Evolutionary conservation across 1,284 basidiomycete genomes (phyloP).

Genomic region (Moesziomyces globuligerus): DNA sequence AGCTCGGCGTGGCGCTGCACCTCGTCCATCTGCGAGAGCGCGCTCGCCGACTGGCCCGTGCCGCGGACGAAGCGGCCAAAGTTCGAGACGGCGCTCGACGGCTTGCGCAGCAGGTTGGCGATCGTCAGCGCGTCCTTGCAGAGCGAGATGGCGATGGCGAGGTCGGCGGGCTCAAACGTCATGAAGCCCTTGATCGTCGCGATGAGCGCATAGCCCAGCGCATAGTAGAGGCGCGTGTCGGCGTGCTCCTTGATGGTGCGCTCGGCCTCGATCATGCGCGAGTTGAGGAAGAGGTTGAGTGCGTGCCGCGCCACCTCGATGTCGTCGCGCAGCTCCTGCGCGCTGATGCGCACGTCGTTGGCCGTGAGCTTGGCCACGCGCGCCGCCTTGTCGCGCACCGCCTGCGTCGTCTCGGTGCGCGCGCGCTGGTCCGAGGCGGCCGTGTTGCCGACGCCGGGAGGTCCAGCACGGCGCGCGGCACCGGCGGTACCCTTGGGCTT

Average conservation of each 20-base stretch:
- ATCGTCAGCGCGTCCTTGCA: constrained; percentile 63
- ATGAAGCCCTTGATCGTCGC: constrained; percentile 67
- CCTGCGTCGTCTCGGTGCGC: constrained; percentile 35
- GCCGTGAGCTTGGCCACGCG: constrained; percentile 55
- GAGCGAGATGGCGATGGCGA: constrained; percentile 63
- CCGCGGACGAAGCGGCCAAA: constrained; percentile 64
- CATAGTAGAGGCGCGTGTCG: constrained; percentile 63
- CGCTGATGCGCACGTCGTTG: constrained; percentile 49
- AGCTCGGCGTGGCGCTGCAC: constrained; percentile 66
- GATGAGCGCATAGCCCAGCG: constrained; percentile 63
- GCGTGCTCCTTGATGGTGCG: constrained; percentile 55
- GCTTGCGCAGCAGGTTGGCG: constrained; percentile 61
- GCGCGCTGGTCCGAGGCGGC: constrained; percentile 45
- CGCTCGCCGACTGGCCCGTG: constrained; percentile 55
- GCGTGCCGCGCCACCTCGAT: constrained; percentile 53
- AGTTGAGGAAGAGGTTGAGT: constrained; percentile 66
- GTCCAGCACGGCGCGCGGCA: constrained; percentile 44
- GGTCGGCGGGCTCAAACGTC: constrained; percentile 65
- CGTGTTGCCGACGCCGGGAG: not conserved
- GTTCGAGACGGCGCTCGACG: constrained; percentile 48
- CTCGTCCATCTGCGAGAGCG: constrained; percentile 57
- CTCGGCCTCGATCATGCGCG: constrained; percentile 65
- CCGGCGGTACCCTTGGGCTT: constrained; percentile 44
- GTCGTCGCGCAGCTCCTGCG: constrained; percentile 52
- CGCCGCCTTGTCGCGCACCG: constrained; percentile 58